A percentile compares a stretch with the other conserved stretches of the same genome.
Conservation (phyloP, 1,284 basidiomycete species). For the Leccinum olivaceoglutinosum region DNA sequence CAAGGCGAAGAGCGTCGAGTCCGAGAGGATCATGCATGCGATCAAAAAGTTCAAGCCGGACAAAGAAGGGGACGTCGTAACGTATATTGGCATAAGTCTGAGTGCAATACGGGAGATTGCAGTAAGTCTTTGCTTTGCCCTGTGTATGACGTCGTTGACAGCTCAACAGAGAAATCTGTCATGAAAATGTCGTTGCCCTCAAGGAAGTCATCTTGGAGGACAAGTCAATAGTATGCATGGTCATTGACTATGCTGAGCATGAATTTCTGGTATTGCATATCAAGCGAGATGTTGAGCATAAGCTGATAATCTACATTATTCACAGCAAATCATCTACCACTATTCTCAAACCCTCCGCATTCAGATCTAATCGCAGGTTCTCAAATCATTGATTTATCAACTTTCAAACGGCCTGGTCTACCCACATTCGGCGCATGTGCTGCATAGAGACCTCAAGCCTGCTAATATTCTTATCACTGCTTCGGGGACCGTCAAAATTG, state of each 20-base stretch:
- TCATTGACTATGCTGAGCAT: conserved; percentile 98
- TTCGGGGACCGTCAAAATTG: conserved; percentile 91
- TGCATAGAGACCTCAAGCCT: conserved; percentile 96
- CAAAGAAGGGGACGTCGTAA: conserved; percentile 90
- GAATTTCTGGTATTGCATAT: conserved; percentile 75
- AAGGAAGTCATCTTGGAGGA: conserved; percentile 96
- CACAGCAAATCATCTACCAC: conserved; percentile 95
- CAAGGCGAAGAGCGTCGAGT: conserved; percentile 81
- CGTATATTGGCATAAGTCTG: conserved; percentile 97
- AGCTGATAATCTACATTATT: background rate
- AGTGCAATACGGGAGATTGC: conserved; percentile 96
- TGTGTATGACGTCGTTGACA: conserved; percentile 28
- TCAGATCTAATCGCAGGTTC: conserved; percentile 69
- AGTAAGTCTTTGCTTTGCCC: conserved; percentile 43
- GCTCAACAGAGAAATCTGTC: conserved; percentile 91
- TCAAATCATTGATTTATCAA: conserved; percentile 93
- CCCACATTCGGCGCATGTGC: conserved; percentile 91
- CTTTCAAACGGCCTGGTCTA: conserved; percentile 94
- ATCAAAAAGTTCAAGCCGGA: conserved; percentile 99
- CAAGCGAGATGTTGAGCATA: background rate
- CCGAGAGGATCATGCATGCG: conserved; percentile 73
- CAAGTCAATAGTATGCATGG: conserved; percentile 96
- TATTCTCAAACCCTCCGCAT: conserved; percentile 85
- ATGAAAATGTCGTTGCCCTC: conserved; percentile 89
- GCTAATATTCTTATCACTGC: conserved; percentile 97